Conservation (phyloP, 2,329 filamentous ascomycete genomes). For the Fusarium succisae region DNA sequence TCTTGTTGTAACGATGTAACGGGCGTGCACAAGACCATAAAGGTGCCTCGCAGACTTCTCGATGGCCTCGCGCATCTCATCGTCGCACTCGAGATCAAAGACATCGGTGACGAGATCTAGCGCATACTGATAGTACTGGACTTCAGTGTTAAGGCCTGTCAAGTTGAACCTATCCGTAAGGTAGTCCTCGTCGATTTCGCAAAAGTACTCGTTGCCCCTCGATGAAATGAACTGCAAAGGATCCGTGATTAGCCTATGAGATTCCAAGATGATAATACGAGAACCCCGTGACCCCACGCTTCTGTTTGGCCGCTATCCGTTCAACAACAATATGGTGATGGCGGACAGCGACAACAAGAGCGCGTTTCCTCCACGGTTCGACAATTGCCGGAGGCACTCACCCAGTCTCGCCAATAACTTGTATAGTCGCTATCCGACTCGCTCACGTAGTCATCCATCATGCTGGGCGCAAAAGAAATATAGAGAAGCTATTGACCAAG, state of each 20-base stretch:
- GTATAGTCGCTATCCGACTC: slow-evolving; percentile 99
- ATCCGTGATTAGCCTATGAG: slow-evolving; percentile 24
- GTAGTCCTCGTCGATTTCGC: slow-evolving; percentile 99
- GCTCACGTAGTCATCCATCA: slow-evolving; percentile 97
- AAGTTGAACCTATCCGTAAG: slow-evolving; percentile 98
- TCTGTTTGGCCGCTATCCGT: neutral
- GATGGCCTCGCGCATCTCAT: slow-evolving; percentile 97
- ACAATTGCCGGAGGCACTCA: slow-evolving; percentile 60
- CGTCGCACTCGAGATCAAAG: slow-evolving; percentile 98
- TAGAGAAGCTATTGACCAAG: slow-evolving; percentile 21
- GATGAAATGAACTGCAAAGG: slow-evolving; percentile 89
- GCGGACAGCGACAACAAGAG: neutral
- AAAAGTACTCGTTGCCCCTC: slow-evolving; percentile 98
- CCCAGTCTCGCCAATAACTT: slow-evolving; percentile 99
- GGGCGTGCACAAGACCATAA: slow-evolving; percentile 94
- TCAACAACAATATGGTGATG: neutral
- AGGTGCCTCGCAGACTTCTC: slow-evolving; percentile 96
- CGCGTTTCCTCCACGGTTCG: neutral
- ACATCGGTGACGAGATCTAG: slow-evolving; percentile 97
- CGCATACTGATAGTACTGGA: slow-evolving; percentile 99
- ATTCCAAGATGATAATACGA: neutral
- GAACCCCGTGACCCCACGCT: slow-evolving; percentile 21
- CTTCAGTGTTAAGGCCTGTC: slow-evolving; percentile 95
- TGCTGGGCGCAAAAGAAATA: slow-evolving; percentile 37
- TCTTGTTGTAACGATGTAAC: slow-evolving; percentile 95